Evolutionary conservation across 2,329 filamentous ascomycete genomes (phyloP).

Genomic region (Aspergillus nomiae): DNA sequence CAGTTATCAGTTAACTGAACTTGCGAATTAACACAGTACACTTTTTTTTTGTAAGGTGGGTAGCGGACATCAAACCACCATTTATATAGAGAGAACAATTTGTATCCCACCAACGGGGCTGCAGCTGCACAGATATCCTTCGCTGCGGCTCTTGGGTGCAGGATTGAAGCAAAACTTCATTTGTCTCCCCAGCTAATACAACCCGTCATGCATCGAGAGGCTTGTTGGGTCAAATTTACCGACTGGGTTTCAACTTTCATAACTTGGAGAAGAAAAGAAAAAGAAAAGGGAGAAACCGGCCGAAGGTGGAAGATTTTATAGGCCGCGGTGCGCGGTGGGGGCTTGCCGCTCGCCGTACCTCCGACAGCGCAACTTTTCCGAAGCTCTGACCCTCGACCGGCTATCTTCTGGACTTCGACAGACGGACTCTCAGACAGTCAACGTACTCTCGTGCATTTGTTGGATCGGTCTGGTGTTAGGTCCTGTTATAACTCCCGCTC

Average conservation of each 20-base stretch:
- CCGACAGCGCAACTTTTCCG: conserved; percentile 34
- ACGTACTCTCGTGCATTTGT: background rate
- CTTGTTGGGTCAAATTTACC: conserved; percentile 61
- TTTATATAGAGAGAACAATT: conserved; percentile 18
- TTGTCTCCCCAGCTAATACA: conserved; percentile 58
- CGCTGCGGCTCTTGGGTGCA: conserved; percentile 53
- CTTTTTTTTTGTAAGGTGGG: conserved; percentile 3
- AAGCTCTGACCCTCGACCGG: conserved; percentile 15
- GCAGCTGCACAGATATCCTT: conserved; percentile 49
- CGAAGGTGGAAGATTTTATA: conserved; percentile 21
- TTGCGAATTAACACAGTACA: conserved; percentile 16
- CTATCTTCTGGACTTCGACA: conserved; percentile 8
- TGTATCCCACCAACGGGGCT: conserved; percentile 54
- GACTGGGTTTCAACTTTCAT: conserved; percentile 60
- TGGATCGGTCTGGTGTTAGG: background rate
- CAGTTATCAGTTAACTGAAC: conserved; percentile 16
- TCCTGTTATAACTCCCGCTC: background rate
- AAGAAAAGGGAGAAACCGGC: conserved; percentile 23
- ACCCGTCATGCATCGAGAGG: conserved; percentile 57
- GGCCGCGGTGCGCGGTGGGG: conserved; percentile 28
- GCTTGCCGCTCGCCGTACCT: conserved; percentile 24
- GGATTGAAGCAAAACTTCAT: conserved; percentile 42
- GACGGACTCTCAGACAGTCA: conserved; percentile 2
- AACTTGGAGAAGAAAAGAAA: conserved; percentile 44
- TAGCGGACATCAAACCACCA: conserved; percentile 18